phyloP scores from a whole-genome alignment of 306 rosid genomes.

The Alnus glutinosa region DNA sequence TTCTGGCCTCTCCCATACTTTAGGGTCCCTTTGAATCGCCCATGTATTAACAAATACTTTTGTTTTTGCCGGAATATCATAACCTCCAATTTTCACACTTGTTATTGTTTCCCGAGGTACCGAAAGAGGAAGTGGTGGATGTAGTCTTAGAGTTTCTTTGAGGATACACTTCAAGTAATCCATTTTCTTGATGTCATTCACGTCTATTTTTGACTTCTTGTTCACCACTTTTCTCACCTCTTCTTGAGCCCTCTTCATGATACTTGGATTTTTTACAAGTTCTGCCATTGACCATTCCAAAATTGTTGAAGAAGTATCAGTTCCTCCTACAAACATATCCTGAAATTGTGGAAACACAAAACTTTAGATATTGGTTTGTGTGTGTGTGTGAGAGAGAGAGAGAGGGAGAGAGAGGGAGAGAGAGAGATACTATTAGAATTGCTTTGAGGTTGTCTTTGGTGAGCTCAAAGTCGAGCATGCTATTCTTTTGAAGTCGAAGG shows the following conservation, averaged over 20 bases:
- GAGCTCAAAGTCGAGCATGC: slow-evolving; percentile 12
- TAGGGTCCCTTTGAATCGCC: slow-evolving; percentile 36
- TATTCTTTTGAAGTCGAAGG: slow-evolving; percentile 18
- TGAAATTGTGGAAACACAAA: not conserved
- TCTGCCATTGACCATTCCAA: slow-evolving; percentile 41
- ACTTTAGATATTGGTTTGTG: not conserved
- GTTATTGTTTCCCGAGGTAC: slow-evolving; percentile 24
- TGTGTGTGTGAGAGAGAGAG: not conserved
- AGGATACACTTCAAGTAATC: slow-evolving; percentile 33
- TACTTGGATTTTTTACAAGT: slow-evolving; percentile 21
- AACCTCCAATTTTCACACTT: slow-evolving; percentile 19
- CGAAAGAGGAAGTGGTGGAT: slow-evolving; percentile 34
- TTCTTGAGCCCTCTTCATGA: slow-evolving; percentile 39
- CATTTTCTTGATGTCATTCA: slow-evolving; percentile 28
- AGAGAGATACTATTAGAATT: slow-evolving; percentile 19
- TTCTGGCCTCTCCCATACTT: slow-evolving; percentile 27
- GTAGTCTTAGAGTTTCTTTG: slow-evolving; percentile 37
- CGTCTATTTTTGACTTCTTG: slow-evolving; percentile 5
- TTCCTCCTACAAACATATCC: slow-evolving; percentile 32
- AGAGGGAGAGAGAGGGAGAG: not conserved
- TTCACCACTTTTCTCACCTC: slow-evolving; percentile 37
- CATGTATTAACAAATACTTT: slow-evolving; percentile 25
- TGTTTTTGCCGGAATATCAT: slow-evolving; percentile 21
- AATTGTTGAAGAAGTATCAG: slow-evolving; percentile 19
- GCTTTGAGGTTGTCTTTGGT: slow-evolving; percentile 23